A percentile compares a stretch with the other conserved stretches of the same genome.
phyloP scores from a whole-genome alignment of 2,329 filamentous ascomycete species.

The Monilinia laxa region DNA sequence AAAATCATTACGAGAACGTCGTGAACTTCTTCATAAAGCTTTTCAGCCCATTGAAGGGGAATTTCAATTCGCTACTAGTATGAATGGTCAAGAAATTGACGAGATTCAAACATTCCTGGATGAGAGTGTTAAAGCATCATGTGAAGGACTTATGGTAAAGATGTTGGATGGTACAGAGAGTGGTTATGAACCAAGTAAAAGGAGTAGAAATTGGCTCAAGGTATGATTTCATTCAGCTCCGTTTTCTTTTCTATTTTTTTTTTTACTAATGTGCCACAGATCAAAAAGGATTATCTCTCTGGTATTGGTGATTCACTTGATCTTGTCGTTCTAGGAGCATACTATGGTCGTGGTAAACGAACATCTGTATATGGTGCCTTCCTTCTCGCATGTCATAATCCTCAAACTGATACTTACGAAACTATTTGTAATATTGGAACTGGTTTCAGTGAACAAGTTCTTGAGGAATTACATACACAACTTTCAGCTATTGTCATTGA shows the following conservation, averaged over 20 bases:
- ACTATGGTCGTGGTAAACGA: conserved; percentile 91
- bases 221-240: conserved; percentile 46
- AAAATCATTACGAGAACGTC: conserved; percentile 79
- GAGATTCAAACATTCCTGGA: conserved; percentile 92
- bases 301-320: conserved; percentile 95
- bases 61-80: conserved; percentile 84
- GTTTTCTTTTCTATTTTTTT: not conserved
- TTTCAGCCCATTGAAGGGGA: conserved; percentile 83
- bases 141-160: conserved; percentile 98
- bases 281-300: conserved; percentile 97
- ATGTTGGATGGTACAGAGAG: conserved; percentile 94
- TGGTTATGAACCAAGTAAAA: conserved; percentile 92
- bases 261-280: conserved; percentile 48
- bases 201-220: conserved; percentile 98
- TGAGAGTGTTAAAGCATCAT: conserved; percentile 92
- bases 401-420: conserved; percentile 77
- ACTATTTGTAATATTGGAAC: conserved; percentile 98
- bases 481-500: conserved; percentile 81
- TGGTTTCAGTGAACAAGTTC: conserved; percentile 89
- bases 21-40: conserved; percentile 69
- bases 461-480: conserved; percentile 79
- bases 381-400: conserved; percentile 90
- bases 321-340: conserved; percentile 91
- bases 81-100: conserved; percentile 84
- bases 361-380: conserved; percentile 96